Base-by-base conservation (phyloP, 2,329 filamentous ascomycete genomes). In the Penicillium oxalicum region DNA sequence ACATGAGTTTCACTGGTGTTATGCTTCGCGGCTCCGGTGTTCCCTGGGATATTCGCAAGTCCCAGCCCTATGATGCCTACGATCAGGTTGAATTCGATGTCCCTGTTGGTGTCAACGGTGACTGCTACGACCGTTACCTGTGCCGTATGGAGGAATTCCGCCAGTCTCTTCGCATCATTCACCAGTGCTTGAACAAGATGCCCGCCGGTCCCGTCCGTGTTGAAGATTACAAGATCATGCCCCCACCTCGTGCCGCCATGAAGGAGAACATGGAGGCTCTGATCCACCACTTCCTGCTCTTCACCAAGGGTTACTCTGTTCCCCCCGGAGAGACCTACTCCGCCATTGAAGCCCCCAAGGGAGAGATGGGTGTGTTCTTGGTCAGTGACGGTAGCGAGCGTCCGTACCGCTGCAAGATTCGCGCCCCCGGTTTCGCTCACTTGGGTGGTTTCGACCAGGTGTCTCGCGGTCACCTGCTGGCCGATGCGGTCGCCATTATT, bases 211-310 rank as follows among this genome's bases (percentile, higher is more conserved):
- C 93, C 45, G 82, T 97, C 67, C 87, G 91, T 60, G 89, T 96
- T 37, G 93, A 98, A 74, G 93, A 98, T 74, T 98, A 97, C 83
- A 98, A 98, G 82, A 82, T 98, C 65, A 87, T 88, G 2, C 93
- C 93, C 24, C 93, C 93, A 54, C 94, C 93, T n/a, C 85, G 93
- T 66, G 80, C 88, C 39, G 93, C 93, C 65, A 98, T 98, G 93
- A 98, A 98, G 82, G 93, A 98, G 82, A 98, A 98, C 78, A 98
- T 98, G 94, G 93, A 98, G 77, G 91, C 93, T 35, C 82, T 98
- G 38, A 98, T 98, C 69, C 93, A 98, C 77, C 93, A 98, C 78
- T 98, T 98, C 81, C 76, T 98, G 58, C 84, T 98, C 46, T 98
- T 91, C 78, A 97, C 91, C 71, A 98, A 98, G 81, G 93, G 93